Base-by-base conservation (phyloP, 2,329 filamentous ascomycete species). In the Eutypa lata region DNA sequence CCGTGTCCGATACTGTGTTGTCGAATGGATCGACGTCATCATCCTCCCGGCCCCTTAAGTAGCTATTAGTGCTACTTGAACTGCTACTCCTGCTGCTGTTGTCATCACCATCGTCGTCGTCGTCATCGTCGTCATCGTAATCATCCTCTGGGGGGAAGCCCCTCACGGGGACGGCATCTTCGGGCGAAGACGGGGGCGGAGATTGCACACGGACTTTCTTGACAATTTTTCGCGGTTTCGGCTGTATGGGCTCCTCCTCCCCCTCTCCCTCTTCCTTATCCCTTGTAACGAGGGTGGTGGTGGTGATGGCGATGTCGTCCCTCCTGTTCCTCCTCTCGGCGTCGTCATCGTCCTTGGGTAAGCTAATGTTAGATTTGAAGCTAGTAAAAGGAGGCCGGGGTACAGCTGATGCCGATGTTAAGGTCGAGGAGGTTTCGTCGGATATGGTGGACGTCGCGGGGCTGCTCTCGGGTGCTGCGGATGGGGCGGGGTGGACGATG, bases 141-240 rank as follows among this genome's bases (percentile, higher is more conserved):
- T 53, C 22, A 31, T 45, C 51, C 16, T 54, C 38, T 13, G 61
- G 47, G 7, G 60, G 56, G 48, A 59, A 65, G 40, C 53, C 61
- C 43, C 60, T 62, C 45, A 58, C 66, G 22, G 65, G 66, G 37
- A 68, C 70, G 64, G 71, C 68, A 62, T 79, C 80, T 58, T 82
- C 80, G 59, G 81, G 79, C 13, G 79, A 80, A n/a, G 79, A 77
- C 3, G 83, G 82, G 53, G 82, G 83, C 49, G 84, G 84, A 42
- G 83, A 86, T 64, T 86, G 78, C 8, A 87, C 80, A 63, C 86
- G 82, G 55, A 89, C 86, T 63, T 82, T 87, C 71, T 88, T 88
- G 54, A 81, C 76, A 38, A 82, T 74, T 73, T 80, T 89, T 67
- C 66, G 67, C 8, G 66, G 67, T 50, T 61, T 63, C 43, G 57